A percentile compares a stretch with the other conserved stretches of the same genome.
These are phyloP conservation scores for Saccharomycopsis hybrid DNA, from an alignment of 1,139 yeast species.

Conservation along the genomic window DNA sequence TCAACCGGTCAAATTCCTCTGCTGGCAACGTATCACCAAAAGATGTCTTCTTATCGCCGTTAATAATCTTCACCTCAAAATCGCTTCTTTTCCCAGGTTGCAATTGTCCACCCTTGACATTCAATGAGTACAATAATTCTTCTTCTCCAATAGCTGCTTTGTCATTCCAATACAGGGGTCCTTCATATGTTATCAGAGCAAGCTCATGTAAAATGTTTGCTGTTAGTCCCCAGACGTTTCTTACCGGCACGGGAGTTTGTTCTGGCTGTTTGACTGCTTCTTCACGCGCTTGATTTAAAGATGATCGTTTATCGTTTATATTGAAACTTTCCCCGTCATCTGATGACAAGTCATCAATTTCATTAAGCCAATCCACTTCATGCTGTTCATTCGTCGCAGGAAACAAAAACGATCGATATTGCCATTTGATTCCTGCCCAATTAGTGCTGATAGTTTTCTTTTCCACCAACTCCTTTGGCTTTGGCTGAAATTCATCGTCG, in stretches of 20 bases:
- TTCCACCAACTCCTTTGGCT: constrained; percentile 40
- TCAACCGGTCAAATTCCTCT: constrained; percentile 5
- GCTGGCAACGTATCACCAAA: constrained; percentile 34
- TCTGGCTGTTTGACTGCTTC: constrained; percentile 22
- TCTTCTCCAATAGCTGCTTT: constrained; percentile 41
- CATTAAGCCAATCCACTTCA: constrained; percentile 60
- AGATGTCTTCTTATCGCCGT: constrained; percentile 32
- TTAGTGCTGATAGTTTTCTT: constrained; percentile 36
- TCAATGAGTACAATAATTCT: constrained; percentile 44
- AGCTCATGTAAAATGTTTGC: constrained; percentile 79
- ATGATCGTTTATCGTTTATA: constrained; percentile 22
- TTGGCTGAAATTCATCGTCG: constrained; percentile 28
- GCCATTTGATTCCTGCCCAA: constrained; percentile 74
- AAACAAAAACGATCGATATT: constrained; percentile 53
- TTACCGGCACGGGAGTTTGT: constrained; percentile 28
- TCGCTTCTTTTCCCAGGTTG: constrained; percentile 26
- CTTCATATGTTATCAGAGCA: constrained; percentile 52
- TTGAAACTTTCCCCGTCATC: constrained; percentile 38
- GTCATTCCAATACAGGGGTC: constrained; percentile 30
- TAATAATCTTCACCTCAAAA: constrained; percentile 29
- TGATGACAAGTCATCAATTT: constrained; percentile 50
- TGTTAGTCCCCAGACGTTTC: constrained; percentile 88
- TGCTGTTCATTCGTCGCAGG: constrained; percentile 43
- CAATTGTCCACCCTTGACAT: constrained; percentile 36
- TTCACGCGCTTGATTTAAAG: constrained; percentile 21